These are phyloP conservation scores for Carex littledalei DNA, from an alignment of 176 grass and related monocot genomes.

Conservation along the genomic window DNA sequence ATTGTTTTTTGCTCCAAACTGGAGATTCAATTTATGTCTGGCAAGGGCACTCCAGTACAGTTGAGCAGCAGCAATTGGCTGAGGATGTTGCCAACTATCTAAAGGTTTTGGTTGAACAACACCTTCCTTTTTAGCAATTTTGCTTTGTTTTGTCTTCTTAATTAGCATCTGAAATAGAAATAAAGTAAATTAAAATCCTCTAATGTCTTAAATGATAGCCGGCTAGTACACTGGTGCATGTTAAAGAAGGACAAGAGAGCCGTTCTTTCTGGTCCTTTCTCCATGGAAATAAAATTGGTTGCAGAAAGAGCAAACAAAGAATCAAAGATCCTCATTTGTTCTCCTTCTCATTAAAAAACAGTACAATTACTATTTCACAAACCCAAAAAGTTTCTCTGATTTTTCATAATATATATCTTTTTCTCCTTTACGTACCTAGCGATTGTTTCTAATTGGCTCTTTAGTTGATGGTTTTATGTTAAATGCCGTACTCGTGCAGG, in stretches of 20 bases:
- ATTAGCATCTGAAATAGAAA: background rate
- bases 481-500: slow-evolving; percentile 35
- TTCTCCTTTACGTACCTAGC: background rate
- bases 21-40: slow-evolving; percentile 65
- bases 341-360: slow-evolving; percentile 56
- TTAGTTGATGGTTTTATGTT: slow-evolving; percentile 17
- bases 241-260: slow-evolving; percentile 84
- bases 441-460: slow-evolving; percentile 22
- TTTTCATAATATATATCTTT: slow-evolving; percentile 11
- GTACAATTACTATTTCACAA: background rate
- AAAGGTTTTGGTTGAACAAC: slow-evolving; percentile 47
- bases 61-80: slow-evolving; percentile 86
- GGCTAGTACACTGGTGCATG: slow-evolving; percentile 60
- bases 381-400: background rate
- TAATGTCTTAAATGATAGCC: slow-evolving; percentile 38
- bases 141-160: background rate
- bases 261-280: slow-evolving; percentile 81
- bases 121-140: background rate
- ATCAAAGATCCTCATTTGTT: slow-evolving; percentile 85
- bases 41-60: slow-evolving; percentile 65
- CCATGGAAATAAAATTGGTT: slow-evolving; percentile 73
- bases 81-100: slow-evolving; percentile 75
- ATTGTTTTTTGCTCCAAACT: slow-evolving; percentile 89
- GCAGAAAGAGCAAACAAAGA: slow-evolving; percentile 47
- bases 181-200: background rate